Percentiles rank a stretch among this genome's conserved stretches.
Conservation (phyloP, 139 green algal species). For the Pleodorina starrii region DNA sequence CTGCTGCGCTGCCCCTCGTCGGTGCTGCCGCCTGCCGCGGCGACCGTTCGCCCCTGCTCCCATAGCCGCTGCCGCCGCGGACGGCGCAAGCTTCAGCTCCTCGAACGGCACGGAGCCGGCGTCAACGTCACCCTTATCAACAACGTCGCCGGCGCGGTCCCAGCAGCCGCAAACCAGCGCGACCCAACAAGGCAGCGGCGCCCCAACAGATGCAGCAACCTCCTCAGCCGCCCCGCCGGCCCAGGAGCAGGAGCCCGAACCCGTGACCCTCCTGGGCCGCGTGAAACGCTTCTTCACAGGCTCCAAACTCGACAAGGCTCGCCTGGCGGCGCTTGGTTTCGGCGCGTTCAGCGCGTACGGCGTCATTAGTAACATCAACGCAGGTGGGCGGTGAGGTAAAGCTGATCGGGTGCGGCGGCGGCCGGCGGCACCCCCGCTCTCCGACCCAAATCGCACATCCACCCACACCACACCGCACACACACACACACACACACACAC, state of each 20-base stretch:
- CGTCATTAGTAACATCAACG: constrained; percentile 70
- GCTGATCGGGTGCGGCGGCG: too few relatives aligned
- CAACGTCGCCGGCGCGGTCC: too few relatives aligned
- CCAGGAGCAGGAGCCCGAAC: not conserved
- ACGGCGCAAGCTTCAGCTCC: not conserved
- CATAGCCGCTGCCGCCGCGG: not conserved
- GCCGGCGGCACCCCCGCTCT: too few relatives aligned
- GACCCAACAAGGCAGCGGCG: too few relatives aligned
- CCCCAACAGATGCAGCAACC: too few relatives aligned
- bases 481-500: too few relatives aligned
- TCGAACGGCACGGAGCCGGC: not conserved
- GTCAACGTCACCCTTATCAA: too few relatives aligned
- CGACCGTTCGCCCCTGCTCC: too few relatives aligned
- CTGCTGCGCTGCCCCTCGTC: not conserved
- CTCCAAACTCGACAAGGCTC: constrained; percentile 30
- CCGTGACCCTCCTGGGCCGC: not conserved
- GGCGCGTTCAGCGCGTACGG: constrained; percentile 60
- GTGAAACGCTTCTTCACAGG: constrained; percentile 19
- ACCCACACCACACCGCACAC: too few relatives aligned
- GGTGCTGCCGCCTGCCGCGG: too few relatives aligned
- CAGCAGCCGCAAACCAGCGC: not conserved
- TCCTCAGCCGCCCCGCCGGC: not conserved
- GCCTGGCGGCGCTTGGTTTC: constrained; percentile 57
- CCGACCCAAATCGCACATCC: too few relatives aligned
- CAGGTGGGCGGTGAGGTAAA: constrained; percentile 31